Conservation (phyloP, 345 rosid species). For the Rhodamnia rubescens region DNA sequence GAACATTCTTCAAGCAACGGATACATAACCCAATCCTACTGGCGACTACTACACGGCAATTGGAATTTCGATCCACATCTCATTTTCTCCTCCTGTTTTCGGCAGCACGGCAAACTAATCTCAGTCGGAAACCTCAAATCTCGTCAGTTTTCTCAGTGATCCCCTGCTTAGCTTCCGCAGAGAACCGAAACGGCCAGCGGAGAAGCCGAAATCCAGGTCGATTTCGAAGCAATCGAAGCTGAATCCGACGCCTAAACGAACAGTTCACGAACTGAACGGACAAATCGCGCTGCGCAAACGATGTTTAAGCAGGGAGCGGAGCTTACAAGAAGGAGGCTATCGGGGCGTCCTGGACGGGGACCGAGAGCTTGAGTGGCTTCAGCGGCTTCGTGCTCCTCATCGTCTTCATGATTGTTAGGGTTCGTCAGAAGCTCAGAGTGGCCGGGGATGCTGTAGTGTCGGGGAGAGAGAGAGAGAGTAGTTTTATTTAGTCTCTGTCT, state of each 20-base stretch:
- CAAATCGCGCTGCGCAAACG: background rate
- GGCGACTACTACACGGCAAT: background rate
- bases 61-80: background rate
- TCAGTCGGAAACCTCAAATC: no score
- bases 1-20: background rate
- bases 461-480: background rate
- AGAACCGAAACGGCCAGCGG: background rate
- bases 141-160: no score
- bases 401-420: background rate
- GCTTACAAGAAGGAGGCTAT: conserved; percentile 78
- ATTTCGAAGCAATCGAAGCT: background rate
- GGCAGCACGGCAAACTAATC: no score
- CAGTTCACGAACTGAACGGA: background rate
- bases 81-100: no score
- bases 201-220: background rate
- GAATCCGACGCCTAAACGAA: background rate
- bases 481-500: background rate
- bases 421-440: background rate
- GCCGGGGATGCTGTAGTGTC: background rate
- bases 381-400: conserved; percentile 73
- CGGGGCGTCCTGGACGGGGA: conserved; percentile 73
- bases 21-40: background rate
- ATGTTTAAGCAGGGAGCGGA: background rate
- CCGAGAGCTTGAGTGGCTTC: conserved; percentile 79
- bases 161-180: background rate